These are phyloP conservation scores for Fibroporia radiculosa DNA, from an alignment of 768 basidiomycete species.

Conservation along the genomic window DNA sequence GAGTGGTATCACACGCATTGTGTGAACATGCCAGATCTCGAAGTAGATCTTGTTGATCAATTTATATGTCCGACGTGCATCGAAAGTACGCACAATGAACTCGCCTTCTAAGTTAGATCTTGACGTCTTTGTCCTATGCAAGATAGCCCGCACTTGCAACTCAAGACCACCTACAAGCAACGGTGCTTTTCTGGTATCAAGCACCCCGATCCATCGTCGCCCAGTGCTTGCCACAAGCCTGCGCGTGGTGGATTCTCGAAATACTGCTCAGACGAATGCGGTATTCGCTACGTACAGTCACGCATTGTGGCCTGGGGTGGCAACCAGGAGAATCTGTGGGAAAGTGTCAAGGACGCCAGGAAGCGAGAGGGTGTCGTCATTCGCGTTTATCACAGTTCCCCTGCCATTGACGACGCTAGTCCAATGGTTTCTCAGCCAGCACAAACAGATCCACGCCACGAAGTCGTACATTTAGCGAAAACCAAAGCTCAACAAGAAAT, in stretches of 20 bases:
- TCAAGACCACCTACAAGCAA: conserved; percentile 72
- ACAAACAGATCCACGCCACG: conserved; percentile 1
- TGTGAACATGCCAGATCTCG: conserved; percentile 71
- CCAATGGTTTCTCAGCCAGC: conserved; percentile 4
- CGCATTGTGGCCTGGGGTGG: conserved; percentile 63
- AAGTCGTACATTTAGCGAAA: conserved; percentile 28
- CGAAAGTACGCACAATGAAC: conserved; percentile 47
- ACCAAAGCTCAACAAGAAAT: conserved; percentile 52
- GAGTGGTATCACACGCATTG: conserved; percentile 93
- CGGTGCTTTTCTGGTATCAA: conserved; percentile 68
- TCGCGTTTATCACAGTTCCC: conserved; percentile 19
- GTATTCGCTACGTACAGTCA: conserved; percentile 61
- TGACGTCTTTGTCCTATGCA: background rate
- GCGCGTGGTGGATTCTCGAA: conserved; percentile 80
- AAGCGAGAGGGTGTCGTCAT: conserved; percentile 67
- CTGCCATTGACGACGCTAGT: conserved; percentile 5
- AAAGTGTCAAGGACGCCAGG: conserved; percentile 59
- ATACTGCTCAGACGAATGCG: conserved; percentile 88
- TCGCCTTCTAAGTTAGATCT: background rate
- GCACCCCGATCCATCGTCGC: conserved; percentile 52
- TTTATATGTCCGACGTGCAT: conserved; percentile 84
- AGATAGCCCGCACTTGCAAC: conserved; percentile 48
- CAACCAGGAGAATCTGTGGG: conserved; percentile 61
- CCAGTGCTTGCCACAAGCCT: conserved; percentile 71
- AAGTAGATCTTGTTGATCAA: conserved; percentile 85